Evolutionary conservation across 2,329 filamentous ascomycete genomes (phyloP).

Genomic region (Teratosphaeria pseudoeucalypti): DNA sequence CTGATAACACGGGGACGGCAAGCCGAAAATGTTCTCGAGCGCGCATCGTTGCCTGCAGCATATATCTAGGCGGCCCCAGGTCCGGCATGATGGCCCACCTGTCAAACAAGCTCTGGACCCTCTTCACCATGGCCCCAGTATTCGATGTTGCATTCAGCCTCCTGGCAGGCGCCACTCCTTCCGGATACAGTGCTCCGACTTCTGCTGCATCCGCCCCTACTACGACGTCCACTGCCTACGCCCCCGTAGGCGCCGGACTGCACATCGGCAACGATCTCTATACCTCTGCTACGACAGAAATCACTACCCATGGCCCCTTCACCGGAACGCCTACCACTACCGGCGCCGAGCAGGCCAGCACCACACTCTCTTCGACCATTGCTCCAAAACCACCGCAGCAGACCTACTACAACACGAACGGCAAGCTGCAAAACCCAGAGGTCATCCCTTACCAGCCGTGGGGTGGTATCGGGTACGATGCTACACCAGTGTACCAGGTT

Average conservation of each 20-base stretch:
- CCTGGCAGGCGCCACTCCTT: not conserved
- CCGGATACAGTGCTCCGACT: not conserved
- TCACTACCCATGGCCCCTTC: not conserved
- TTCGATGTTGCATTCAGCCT: not conserved
- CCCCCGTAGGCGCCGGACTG: not conserved
- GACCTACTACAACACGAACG: not conserved
- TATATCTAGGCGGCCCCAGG: not conserved
- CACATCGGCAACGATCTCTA: not conserved
- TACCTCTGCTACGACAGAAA: not conserved
- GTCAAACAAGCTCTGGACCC: not conserved
- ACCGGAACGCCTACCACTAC: not conserved
- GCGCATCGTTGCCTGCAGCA: not conserved
- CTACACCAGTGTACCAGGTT: not conserved
- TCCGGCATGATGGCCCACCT: not conserved
- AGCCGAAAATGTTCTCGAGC: not conserved
- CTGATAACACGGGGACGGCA: not conserved
- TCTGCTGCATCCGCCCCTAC: not conserved
- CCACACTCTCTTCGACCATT: not conserved
- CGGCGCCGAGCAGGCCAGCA: not conserved
- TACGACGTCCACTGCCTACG: not conserved
- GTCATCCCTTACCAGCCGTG: not conserved
- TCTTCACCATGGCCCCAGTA: not conserved
- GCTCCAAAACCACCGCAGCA: not conserved
- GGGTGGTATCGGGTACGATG: not conserved
- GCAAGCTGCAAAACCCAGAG: not conserved